Conservation (phyloP, 1,284 basidiomycete species). For the Cryptococcus depauperatus region DNA sequence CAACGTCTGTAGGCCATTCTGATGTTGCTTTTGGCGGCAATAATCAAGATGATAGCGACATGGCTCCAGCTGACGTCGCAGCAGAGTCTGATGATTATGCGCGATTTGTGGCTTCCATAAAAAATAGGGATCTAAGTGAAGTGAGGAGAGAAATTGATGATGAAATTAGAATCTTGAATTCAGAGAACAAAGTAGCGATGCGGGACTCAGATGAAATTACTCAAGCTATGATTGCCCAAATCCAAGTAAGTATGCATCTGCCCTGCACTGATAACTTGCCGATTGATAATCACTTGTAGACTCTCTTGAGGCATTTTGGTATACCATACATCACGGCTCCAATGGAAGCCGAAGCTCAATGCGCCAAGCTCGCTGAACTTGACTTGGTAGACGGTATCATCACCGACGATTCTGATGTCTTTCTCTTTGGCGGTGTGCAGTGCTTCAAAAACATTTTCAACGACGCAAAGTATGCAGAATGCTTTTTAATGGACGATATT, state of each 20-base stretch:
- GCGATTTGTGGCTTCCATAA: conserved; percentile 79
- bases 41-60: conserved; percentile 51
- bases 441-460: conserved; percentile 99
- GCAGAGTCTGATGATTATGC: conserved; percentile 87
- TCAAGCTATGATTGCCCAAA: conserved; percentile 88
- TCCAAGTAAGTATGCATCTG: conserved; percentile 62
- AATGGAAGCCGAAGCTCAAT: conserved; percentile 99
- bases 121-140: conserved; percentile 68
- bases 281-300: conserved; percentile 44
- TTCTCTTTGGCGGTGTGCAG: conserved; percentile 86
- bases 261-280: neutral
- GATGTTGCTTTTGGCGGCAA: conserved; percentile 14
- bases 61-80: conserved; percentile 54
- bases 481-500: conserved; percentile 78
- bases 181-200: conserved; percentile 78
- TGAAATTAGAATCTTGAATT: conserved; percentile 74
- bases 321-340: conserved; percentile 98
- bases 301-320: conserved; percentile 85
- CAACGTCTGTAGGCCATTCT: conserved; percentile 11
- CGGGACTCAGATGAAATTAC: conserved; percentile 92
- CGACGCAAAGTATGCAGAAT: conserved; percentile 95
- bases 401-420: conserved; percentile 98
- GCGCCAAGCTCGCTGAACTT: conserved; percentile 78
- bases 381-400: conserved; percentile 94
- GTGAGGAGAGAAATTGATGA: conserved; percentile 83